Percentiles rank a stretch among this genome's conserved stretches.
phyloP scores from a whole-genome alignment of 768 basidiomycete genomes.

The Gloeostereum incarnatum region DNA sequence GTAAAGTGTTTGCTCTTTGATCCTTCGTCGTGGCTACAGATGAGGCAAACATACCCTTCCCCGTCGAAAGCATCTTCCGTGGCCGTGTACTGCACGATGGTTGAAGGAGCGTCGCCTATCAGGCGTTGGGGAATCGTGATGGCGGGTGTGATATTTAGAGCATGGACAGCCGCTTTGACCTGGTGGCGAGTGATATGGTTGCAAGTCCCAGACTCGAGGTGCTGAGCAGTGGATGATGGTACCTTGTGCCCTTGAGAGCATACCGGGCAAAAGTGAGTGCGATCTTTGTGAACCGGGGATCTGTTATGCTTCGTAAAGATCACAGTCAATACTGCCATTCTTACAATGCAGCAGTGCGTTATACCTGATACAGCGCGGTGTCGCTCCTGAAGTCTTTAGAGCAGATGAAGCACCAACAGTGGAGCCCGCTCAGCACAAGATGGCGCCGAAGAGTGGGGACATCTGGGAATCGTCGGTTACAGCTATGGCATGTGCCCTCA shows the following conservation, averaged over 20 bases:
- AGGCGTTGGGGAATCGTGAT: slow-evolving; percentile 15
- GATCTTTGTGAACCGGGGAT: too few species aligned
- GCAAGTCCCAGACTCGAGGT: slow-evolving; percentile 16
- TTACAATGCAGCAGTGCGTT: too few species aligned
- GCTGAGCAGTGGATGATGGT: slow-evolving; percentile 13
- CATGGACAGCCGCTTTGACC: slow-evolving; percentile 12
- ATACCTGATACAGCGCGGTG: too few species aligned
- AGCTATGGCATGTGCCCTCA: too few species aligned
- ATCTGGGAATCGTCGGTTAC: too few species aligned
- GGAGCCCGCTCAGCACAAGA: too few species aligned
- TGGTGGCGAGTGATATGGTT: slow-evolving; percentile 12
- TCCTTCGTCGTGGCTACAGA: slow-evolving; percentile 13
- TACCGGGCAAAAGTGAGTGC: slow-evolving; percentile 12
- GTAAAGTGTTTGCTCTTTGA: too few species aligned
- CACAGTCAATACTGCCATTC: too few species aligned
- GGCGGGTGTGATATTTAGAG: slow-evolving; percentile 9
- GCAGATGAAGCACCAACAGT: too few species aligned
- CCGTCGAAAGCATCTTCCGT: slow-evolving; percentile 16
- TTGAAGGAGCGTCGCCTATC: slow-evolving; percentile 2
- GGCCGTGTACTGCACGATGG: slow-evolving; percentile 7
- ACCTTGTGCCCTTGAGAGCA: slow-evolving; percentile 12
- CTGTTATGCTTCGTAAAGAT: too few species aligned
- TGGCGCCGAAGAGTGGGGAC: too few species aligned
- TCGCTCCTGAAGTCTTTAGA: too few species aligned
- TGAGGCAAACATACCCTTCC: slow-evolving; percentile 15